Percentiles rank a stretch among this genome's conserved stretches.
phyloP scores from a whole-genome alignment of 129 eudicot genomes.

The Flaveria bidentis region DNA sequence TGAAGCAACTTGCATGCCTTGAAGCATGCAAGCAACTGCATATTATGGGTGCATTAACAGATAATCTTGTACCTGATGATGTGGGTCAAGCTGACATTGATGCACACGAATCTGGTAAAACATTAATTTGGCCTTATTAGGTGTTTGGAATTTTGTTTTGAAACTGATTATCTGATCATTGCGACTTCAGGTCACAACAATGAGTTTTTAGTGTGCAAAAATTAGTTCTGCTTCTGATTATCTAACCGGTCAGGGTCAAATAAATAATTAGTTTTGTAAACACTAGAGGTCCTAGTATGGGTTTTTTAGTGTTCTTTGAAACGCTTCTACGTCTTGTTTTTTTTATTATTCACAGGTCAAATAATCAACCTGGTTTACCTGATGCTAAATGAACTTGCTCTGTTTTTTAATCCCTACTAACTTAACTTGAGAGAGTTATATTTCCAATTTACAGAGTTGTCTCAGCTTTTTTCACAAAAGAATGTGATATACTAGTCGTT shows the following conservation, averaged over 20 bases:
- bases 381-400: not conserved
- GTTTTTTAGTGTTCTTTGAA: not conserved
- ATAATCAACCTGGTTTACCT: not conserved
- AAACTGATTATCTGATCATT: not conserved
- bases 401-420: not conserved
- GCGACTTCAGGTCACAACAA: not conserved
- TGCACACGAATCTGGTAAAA: constrained; percentile 50
- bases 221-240: not conserved
- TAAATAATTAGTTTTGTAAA: not conserved
- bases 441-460: not conserved
- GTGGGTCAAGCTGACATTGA: constrained; percentile 48
- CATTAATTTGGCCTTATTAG: not conserved
- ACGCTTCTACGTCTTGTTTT: not conserved
- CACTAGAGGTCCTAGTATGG: not conserved
- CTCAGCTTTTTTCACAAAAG: not conserved
- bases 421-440: not conserved
- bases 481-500: not conserved
- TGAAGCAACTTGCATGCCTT: constrained; percentile 77
- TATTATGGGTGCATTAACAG: constrained; percentile 66
- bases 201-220: not conserved
- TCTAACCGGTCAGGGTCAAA: not conserved
- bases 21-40: constrained; percentile 87
- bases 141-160: not conserved
- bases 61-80: constrained; percentile 81
- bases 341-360: not conserved